A percentile compares a stretch with the other conserved stretches of the same genome.
Conservation (phyloP, 2,329 filamentous ascomycete genomes). For the Penicillium sp. region DNA sequence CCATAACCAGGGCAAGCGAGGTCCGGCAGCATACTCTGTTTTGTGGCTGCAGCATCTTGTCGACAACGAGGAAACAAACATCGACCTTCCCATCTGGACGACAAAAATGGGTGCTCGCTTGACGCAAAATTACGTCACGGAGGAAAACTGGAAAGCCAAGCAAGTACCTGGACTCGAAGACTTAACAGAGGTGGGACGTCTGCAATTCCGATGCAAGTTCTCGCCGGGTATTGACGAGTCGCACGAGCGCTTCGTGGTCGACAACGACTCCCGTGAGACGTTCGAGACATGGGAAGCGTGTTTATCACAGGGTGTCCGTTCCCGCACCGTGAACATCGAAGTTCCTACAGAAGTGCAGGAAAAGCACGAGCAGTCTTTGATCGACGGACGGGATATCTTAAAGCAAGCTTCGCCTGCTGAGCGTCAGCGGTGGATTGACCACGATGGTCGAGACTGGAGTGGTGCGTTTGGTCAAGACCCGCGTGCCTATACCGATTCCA, state of each 20-base stretch:
- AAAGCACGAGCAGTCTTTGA: conserved; percentile 77
- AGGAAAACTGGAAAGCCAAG: conserved; percentile 64
- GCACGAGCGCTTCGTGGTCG: conserved; percentile 76
- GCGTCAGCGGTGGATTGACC: conserved; percentile 72
- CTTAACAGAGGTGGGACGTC: conserved; percentile 73
- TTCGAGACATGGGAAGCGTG: conserved; percentile 95
- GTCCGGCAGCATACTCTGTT: conserved; percentile 70
- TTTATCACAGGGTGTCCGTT: conserved; percentile 78
- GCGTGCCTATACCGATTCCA: conserved; percentile 53
- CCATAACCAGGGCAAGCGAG: conserved; percentile 65
- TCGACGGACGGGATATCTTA: conserved; percentile 75
- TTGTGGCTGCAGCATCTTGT: conserved; percentile 83
- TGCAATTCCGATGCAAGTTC: conserved; percentile 78
- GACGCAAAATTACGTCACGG: conserved; percentile 88
- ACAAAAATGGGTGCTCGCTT: conserved; percentile 72
- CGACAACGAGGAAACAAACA: conserved; percentile 72
- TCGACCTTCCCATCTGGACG: conserved; percentile 88
- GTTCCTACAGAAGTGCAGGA: conserved; percentile 69
- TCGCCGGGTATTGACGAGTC: conserved; percentile 86
- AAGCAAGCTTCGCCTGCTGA: conserved; percentile 64
- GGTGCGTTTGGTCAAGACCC: conserved; percentile 82
- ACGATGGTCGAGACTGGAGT: conserved; percentile 80
- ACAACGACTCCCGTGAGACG: conserved; percentile 87
- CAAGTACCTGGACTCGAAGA: conserved; percentile 69
- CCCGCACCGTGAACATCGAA: conserved; percentile 66